A percentile compares a stretch with the other conserved stretches of the same genome.
phyloP scores from a whole-genome alignment of 2,329 filamentous ascomycete species.

The Beauveria sp. region DNA sequence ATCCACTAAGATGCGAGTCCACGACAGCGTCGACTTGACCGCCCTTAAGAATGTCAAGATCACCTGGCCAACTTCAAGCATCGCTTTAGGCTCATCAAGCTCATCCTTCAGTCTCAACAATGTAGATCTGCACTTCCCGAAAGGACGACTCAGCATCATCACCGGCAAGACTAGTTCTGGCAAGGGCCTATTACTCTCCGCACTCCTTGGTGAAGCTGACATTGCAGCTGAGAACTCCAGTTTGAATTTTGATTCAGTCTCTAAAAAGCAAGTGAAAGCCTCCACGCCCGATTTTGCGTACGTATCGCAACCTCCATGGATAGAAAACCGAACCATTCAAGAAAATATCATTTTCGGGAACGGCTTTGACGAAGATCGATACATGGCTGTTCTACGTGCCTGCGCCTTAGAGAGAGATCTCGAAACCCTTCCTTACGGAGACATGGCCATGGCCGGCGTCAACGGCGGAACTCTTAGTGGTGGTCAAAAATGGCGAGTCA shows the following conservation, averaged over 20 bases:
- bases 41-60: background rate
- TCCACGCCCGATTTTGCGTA: conserved; percentile 63
- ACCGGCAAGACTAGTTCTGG: conserved; percentile 64
- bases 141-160: conserved; percentile 56
- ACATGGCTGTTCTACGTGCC: conserved; percentile 55
- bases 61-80: background rate
- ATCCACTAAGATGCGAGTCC: background rate
- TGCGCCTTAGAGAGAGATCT: conserved; percentile 65
- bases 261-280: conserved; percentile 43
- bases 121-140: conserved; percentile 53
- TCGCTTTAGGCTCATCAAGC: conserved; percentile 28
- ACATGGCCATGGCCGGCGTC: conserved; percentile 65
- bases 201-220: conserved; percentile 63
- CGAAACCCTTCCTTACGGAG: conserved; percentile 60
- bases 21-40: background rate
- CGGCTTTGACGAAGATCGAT: conserved; percentile 54
- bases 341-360: conserved; percentile 66
- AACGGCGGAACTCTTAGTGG: conserved; percentile 71
- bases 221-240: conserved; percentile 40
- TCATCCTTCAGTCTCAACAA: conserved; percentile 50
- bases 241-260: too few relatives aligned
- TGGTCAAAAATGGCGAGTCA: conserved; percentile 67
- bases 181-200: conserved; percentile 60
- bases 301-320: conserved; percentile 68
- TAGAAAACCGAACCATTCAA: conserved; percentile 64